Evolutionary conservation across 1,139 yeast genomes (phyloP), one percentile per base, ranked within the genome.

Genomic region (Debaryomyces fabryi): DNA sequence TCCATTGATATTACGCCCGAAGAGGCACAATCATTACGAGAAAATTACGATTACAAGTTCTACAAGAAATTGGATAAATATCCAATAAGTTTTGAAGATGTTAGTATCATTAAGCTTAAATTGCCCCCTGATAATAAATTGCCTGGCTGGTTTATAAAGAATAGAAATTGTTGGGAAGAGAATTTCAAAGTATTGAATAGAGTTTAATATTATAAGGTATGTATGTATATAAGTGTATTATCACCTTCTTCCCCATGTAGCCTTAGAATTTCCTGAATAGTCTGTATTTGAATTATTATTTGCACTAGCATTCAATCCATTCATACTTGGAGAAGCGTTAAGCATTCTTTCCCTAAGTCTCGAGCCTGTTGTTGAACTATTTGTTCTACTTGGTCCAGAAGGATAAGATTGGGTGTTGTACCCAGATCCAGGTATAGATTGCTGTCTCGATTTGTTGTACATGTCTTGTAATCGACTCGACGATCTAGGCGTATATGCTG

Each of bases 111-210:
- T 9, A 74, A 70, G 53, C 67, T 86, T 45, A 72, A 72, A 48
- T 71, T 88, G 6, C 96, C 96, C 0, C 71, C 78, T 3, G 88
- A 83, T 49, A 68, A 72, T 25, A 73, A 78, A 44, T 71, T 89
- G 30, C 96, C 96, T 0, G 72, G 66, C 2, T 89, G 96, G 96
- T 87, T 87, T 57, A 70, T 72, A 16, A 67, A 72, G 42, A 86
- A 85, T 46, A 64, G 91, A 49, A 79, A 82, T 52, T 63, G 72
- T 52, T 88, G 95, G 95, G 86, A 84, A 55, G 68, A 57, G 12
- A 53, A 47, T 37, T 56, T 53, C 40, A 47, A 46, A 41, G 51
- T 39, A 34, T 41, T 60, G 25, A 59, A 60, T 52, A 45, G 27
- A 13, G 12, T 27, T 36, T 43, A 36, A 42, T 24, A 34, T 41